These are phyloP conservation scores for Knoxdaviesia proteae DNA, from an alignment of 2,329 filamentous ascomycete species.

Conservation along the genomic window DNA sequence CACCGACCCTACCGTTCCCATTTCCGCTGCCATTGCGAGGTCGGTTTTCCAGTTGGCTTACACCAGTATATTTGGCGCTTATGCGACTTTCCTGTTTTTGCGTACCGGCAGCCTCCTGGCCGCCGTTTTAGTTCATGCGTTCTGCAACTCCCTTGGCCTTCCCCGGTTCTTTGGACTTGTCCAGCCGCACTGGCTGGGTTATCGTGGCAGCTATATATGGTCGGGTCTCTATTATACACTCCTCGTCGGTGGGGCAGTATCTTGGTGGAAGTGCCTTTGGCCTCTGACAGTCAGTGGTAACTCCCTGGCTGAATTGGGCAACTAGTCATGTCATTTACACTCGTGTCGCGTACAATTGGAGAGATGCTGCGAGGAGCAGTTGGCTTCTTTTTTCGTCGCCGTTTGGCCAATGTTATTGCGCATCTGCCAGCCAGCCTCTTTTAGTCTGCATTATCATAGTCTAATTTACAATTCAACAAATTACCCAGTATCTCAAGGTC, in stretches of 20 bases:
- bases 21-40: slow-evolving; percentile 41
- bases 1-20: slow-evolving; percentile 50
- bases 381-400: too few species aligned
- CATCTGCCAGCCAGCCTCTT: too few species aligned
- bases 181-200: slow-evolving; percentile 24
- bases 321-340: not conserved
- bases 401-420: too few species aligned
- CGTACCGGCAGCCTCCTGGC: slow-evolving; percentile 65
- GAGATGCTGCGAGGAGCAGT: too few species aligned
- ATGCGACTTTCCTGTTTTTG: slow-evolving; percentile 73
- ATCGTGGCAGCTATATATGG: slow-evolving; percentile 7
- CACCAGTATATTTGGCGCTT: slow-evolving; percentile 84
- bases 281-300: slow-evolving; percentile 41
- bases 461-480: too few species aligned
- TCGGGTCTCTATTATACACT: slow-evolving; percentile 56
- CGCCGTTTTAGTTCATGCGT: slow-evolving; percentile 57
- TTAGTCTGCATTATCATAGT: too few species aligned
- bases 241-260: slow-evolving; percentile 46
- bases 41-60: slow-evolving; percentile 73
- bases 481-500: too few species aligned
- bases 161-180: slow-evolving; percentile 71
- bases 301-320: slow-evolving; percentile 16
- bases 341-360: too few species aligned
- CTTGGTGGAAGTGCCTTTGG: slow-evolving; percentile 55
- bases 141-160: slow-evolving; percentile 85